Evolutionary conservation across 2,329 filamentous ascomycete species (phyloP).

Genomic region (Fusarium liriodendri): DNA sequence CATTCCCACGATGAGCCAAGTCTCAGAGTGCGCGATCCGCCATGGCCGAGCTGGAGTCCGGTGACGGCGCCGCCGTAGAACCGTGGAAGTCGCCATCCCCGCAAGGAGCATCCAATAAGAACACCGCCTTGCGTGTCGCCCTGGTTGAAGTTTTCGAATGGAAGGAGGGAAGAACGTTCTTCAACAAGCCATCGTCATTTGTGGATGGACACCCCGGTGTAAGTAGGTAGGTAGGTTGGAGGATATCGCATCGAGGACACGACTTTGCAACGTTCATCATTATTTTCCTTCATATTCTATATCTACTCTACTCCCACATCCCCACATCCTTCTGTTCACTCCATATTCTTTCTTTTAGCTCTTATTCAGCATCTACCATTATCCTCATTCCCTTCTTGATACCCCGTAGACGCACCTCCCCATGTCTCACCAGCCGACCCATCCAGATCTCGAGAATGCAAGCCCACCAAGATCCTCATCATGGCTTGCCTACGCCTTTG

Average conservation of each 20-base stretch:
- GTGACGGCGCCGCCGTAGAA: constrained; percentile 16
- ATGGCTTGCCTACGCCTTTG: constrained; percentile 49
- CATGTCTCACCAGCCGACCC: constrained; percentile 18
- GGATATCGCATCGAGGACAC: not conserved
- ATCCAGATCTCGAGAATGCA: constrained; percentile 13
- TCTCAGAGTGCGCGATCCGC: not conserved
- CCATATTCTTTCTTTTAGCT: not conserved
- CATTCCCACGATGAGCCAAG: not conserved
- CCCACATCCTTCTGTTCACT: not conserved
- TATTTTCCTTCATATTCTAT: not conserved
- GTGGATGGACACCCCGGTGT: not conserved
- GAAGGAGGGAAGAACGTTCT: not conserved
- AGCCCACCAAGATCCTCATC: constrained; percentile 30
- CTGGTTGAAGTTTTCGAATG: not conserved
- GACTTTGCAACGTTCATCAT: not conserved
- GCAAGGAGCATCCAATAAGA: constrained; percentile 8
- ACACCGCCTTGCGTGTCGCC: not conserved
- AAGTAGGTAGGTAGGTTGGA: not conserved
- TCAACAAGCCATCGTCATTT: not conserved
- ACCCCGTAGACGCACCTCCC: not conserved
- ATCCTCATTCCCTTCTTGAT: not conserved
- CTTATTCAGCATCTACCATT: not conserved
- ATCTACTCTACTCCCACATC: constrained; percentile 2
- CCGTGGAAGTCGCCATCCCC: not conserved
- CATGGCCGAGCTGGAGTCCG: not conserved